A percentile compares a stretch with the other conserved stretches of the same genome.
phyloP scores from a whole-genome alignment of 2,329 filamentous ascomycete species.

The Apiospora malaysiana region DNA sequence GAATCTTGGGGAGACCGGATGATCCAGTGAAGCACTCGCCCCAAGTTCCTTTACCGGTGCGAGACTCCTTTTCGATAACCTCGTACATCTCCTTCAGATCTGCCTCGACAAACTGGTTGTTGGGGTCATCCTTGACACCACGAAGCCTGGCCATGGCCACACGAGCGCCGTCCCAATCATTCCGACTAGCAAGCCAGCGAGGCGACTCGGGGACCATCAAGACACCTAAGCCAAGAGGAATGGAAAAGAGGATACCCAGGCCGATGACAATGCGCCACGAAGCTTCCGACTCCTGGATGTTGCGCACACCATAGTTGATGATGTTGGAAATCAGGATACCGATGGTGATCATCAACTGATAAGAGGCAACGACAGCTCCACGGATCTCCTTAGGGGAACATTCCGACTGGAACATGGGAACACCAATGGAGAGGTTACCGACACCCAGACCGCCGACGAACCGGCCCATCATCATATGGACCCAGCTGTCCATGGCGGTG shows the following conservation, averaged over 20 bases:
- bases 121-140: conserved; percentile 53
- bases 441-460: conserved; percentile 72
- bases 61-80: conserved; percentile 51
- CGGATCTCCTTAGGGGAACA: conserved; percentile 66
- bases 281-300: conserved; percentile 46
- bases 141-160: conserved; percentile 59
- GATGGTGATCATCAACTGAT: conserved; percentile 76
- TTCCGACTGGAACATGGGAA: conserved; percentile 72
- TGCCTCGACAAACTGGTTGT: conserved; percentile 52
- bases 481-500: conserved; percentile 62
- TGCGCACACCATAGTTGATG: conserved; percentile 58
- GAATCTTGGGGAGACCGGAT: conserved; percentile 57
- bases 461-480: conserved; percentile 69
- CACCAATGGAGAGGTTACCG: conserved; percentile 68
- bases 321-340: conserved; percentile 66
- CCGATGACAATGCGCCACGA: conserved; percentile 70
- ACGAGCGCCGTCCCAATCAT: conserved; percentile 54
- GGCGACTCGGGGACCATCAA: conserved; percentile 62
- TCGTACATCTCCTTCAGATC: conserved; percentile 59
- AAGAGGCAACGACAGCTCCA: conserved; percentile 70
- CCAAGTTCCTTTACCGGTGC: conserved; percentile 56
- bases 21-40: conserved; percentile 65
- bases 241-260: conserved; percentile 57
- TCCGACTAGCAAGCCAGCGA: conserved; percentile 58
- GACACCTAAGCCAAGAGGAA: conserved; percentile 59